Evolutionary conservation across 2,329 filamentous ascomycete genomes (phyloP), one percentile per base, ranked within the genome.

Genomic region (Paecilomyces variotii): DNA sequence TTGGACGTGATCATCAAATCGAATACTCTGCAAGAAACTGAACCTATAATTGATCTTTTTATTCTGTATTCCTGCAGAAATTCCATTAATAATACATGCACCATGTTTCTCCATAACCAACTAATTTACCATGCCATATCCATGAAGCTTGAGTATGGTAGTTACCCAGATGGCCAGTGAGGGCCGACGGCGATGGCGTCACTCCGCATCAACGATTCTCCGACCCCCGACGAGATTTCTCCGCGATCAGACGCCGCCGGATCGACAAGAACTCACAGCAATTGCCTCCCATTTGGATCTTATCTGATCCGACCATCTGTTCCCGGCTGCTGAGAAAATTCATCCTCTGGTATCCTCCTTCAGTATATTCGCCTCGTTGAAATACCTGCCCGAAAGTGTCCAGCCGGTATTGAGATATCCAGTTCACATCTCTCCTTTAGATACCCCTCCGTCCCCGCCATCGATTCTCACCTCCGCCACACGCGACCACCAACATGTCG

Each of bases 401-500:
- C 35, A 19, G 19, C 19, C n/a, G 5, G 39, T 24, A n/a, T n/a
- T 45, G n/a, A 45, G 19, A 45, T 45, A 7, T 5, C 39, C n/a
- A 39, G 39, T 45, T 45, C 39, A 45, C n/a, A 39, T 1, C 39
- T 45, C 39, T 56, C n/a, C 27, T 32, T 25, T 25, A 24, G 35
- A 19, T 86, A 83, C 58, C 27, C 28, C n/a, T 10, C 53, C 12
- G 6, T 28, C 54, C 55, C 57, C 52, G 53, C 28, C 39, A 49
- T 55, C 35, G 56, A 54, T 19, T 45, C 55, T 28, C 32, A 35
- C 56, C 49, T 56, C 56, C n/a, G 6, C 39, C n/a, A 45, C n/a
- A 45, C 58, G 54, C 25, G 12, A 57, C 61, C 54, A 45, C 58
- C 59, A 78, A 65, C 62, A 92, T 92, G 88, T 90, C 88, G 64